Evolutionary conservation across 148 eudicot species (phyloP).

Genomic region (Rhododendron griersonianum): DNA sequence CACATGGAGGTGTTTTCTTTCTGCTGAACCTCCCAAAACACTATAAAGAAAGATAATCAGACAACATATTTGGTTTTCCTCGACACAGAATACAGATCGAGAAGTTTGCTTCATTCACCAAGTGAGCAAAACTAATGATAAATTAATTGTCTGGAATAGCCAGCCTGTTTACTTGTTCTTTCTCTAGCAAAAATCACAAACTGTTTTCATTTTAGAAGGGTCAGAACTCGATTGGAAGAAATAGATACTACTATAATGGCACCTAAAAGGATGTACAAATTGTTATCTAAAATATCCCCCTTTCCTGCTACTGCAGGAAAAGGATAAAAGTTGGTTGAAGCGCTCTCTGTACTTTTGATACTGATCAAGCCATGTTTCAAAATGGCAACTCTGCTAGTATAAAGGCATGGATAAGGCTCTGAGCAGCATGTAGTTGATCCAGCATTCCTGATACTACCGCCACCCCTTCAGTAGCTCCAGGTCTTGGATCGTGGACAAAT

Average conservation of each 20-base stretch:
- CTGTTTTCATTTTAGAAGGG: background rate
- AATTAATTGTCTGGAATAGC: background rate
- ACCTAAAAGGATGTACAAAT: conserved; percentile 2
- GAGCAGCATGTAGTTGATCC: conserved; percentile 39
- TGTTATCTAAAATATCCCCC: background rate
- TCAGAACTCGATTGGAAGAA: background rate
- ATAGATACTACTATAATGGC: background rate
- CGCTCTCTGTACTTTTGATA: background rate
- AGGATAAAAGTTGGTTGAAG: background rate
- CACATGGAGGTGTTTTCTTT: background rate
- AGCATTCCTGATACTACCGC: conserved; percentile 42
- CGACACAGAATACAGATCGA: background rate
- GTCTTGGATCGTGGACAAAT: conserved; percentile 37
- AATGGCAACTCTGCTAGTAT: conserved; percentile 41
- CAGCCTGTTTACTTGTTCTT: background rate
- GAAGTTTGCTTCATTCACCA: background rate
- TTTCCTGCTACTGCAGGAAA: background rate
- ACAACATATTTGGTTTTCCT: background rate
- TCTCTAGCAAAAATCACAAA: background rate
- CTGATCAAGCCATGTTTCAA: conserved; percentile 17
- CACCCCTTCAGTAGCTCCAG: conserved; percentile 37
- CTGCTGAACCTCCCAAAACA: background rate
- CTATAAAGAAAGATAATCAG: background rate
- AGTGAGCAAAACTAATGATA: background rate
- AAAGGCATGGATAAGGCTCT: conserved; percentile 56